Base-by-base conservation (phyloP, 2,329 filamentous ascomycete genomes). In the Pseudogymnoascus sp. region DNA sequence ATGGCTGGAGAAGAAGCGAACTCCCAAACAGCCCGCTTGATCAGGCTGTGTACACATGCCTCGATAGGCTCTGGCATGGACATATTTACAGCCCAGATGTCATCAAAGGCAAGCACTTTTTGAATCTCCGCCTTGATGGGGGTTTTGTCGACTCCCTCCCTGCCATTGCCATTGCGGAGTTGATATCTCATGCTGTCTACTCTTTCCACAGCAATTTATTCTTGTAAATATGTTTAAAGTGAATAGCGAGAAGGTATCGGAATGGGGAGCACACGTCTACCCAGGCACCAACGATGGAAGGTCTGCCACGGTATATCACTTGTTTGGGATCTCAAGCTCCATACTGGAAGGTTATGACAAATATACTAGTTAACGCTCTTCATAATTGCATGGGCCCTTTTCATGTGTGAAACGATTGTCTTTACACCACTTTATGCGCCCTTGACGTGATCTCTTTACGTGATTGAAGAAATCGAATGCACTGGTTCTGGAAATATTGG, bases 1-100 rank as follows among this genome's bases (percentile, higher is more conserved):
- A 68, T 62, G 18, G 67, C 67, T 18, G 61, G 60, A 21, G 64
- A 52, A 5, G 27, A 52, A 4, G 45, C n/a, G n/a, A 13, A 42
- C 9, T 52, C 45, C 45, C 45, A 52, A 25, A 52, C 45, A 31
- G 31, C 45, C 4, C 45, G 25, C 9, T 52, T 52, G n/a, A 52
- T 52, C 45, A 52, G 27, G 45, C 45, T 52, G 27, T 52, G 45
- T 31, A 52, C 45, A 27, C 45, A 52, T 31, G 45, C 45, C 18
- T 52, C 58, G 5, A 12, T 58, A 55, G 29, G 40, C 29, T 37
- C 58, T 37, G 27, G 59, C 13, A 27, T 45, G 15, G 5, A 40
- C 72, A 36, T 27, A 40, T 59, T 59, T 40, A 21, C 12, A n/a
- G 31, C 58, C 58, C 58, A 59, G 58, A 59, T 59, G 13, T 40